Conservation (phyloP, 441 rosid species). For the Arabidopsis hybrid region DNA sequence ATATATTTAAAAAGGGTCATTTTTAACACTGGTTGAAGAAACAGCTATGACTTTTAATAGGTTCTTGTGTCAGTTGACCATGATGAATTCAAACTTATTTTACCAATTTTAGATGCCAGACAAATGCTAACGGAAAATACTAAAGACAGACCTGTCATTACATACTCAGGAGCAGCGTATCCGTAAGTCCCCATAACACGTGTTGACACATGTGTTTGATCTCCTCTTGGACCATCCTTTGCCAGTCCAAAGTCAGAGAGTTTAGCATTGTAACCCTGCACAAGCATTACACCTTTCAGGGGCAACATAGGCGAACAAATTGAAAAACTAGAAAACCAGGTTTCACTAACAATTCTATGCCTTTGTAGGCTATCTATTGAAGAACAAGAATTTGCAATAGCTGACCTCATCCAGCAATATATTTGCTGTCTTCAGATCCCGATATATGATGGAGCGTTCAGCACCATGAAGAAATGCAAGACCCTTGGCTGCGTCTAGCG, state of each 20-base stretch:
- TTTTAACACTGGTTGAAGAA: background rate
- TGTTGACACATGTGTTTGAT: conserved; percentile 98
- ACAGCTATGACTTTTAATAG: conserved; percentile 3
- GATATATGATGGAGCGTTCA: conserved; percentile 90
- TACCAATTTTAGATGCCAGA: conserved; percentile 4
- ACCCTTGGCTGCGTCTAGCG: conserved; percentile 92
- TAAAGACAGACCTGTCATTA: conserved; percentile 85
- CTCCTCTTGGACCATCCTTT: conserved; percentile 99
- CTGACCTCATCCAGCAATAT: conserved; percentile 82
- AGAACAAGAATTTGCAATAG: conserved; percentile 16
- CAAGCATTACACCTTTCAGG: conserved; percentile 41
- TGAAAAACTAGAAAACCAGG: conserved; percentile 4
- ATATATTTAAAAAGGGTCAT: background rate
- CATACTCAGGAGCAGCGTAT: conserved; percentile 98
- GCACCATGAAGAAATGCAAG: conserved; percentile 97
- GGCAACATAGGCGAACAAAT: conserved; percentile 22
- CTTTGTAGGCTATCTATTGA: background rate
- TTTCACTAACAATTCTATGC: conserved; percentile 6
- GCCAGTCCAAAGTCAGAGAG: conserved; percentile 99
- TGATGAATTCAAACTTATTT: background rate
- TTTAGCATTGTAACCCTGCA: conserved; percentile 89
- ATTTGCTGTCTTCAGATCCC: conserved; percentile 98
- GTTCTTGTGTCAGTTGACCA: conserved; percentile 5
- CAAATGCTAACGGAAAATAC: conserved; percentile 1
- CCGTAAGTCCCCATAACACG: conserved; percentile 99